phyloP scores from a whole-genome alignment of 2,329 filamentous ascomycete species.

The Chaetomiaceae sp. region DNA sequence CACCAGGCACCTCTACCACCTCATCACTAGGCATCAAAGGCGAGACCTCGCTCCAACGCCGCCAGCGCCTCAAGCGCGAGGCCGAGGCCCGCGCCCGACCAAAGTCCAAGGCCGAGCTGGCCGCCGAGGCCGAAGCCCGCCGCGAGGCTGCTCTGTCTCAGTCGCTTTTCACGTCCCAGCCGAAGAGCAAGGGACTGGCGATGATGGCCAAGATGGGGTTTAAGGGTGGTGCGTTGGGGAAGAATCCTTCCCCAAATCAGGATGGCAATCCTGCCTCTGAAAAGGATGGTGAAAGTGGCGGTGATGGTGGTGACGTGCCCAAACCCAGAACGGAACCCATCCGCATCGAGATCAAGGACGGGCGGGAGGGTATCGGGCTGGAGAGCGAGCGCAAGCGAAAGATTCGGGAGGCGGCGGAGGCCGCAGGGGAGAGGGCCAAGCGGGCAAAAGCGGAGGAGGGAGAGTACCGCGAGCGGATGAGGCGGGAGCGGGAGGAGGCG shows the following conservation, averaged over 20 bases:
- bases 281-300: background rate
- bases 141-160: slow-evolving; percentile 72
- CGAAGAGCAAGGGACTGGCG: slow-evolving; percentile 75
- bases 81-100: slow-evolving; percentile 62
- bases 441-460: slow-evolving; percentile 51
- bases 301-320: background rate
- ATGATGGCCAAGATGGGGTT: slow-evolving; percentile 99
- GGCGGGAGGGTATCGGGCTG: slow-evolving; percentile 76
- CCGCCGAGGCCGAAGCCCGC: slow-evolving; percentile 64
- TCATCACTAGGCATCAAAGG: slow-evolving; percentile 6
- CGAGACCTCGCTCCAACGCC: slow-evolving; percentile 53
- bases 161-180: slow-evolving; percentile 58
- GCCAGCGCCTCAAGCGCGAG: slow-evolving; percentile 52
- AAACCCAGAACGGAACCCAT: slow-evolving; percentile 64
- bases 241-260: background rate
- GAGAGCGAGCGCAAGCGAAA: slow-evolving; percentile 81
- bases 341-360: slow-evolving; percentile 69
- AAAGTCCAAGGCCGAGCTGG: slow-evolving; percentile 79
- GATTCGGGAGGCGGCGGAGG: slow-evolving; percentile 57
- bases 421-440: slow-evolving; percentile 27
- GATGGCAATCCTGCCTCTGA: background rate
- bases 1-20: slow-evolving; percentile 42
- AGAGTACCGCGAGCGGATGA: slow-evolving; percentile 69
- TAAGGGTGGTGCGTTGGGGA: slow-evolving; percentile 69
- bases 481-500: slow-evolving; percentile 64